Conservation (phyloP, 2,329 filamentous ascomycete species). For the Penicillium sp. region DNA sequence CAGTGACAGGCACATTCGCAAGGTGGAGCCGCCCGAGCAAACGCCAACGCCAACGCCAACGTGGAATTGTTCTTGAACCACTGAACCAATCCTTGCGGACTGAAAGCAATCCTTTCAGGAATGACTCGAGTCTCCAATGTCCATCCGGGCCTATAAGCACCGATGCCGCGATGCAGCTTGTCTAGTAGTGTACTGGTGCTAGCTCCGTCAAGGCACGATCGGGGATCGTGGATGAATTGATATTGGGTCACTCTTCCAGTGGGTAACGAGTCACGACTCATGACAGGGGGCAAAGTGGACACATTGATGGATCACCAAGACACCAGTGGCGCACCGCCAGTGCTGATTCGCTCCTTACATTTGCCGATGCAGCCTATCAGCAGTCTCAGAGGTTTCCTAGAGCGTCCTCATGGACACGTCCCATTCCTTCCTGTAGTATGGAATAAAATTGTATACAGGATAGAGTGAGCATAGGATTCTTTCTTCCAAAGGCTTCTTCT, state of each 20-base stretch:
- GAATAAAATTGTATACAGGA: too few relatives aligned
- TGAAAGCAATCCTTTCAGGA: neutral
- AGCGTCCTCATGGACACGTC: neutral
- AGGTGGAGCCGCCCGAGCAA: slow-evolving; percentile 18
- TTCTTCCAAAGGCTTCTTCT: neutral
- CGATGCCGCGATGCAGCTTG: neutral
- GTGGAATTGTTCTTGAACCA: neutral
- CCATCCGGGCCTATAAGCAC: slow-evolving; percentile 6
- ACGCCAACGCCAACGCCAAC: slow-evolving; percentile 8
- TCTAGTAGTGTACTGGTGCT: neutral
- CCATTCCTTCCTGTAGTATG: neutral
- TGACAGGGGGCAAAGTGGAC: neutral
- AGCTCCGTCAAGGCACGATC: neutral
- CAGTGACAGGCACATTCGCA: slow-evolving; percentile 5
- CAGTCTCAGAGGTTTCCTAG: neutral
- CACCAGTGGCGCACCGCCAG: slow-evolving; percentile 3
- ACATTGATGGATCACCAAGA: slow-evolving; percentile 11
- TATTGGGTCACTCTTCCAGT: neutral
- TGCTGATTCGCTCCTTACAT: slow-evolving; percentile 11
- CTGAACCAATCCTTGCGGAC: too few relatives aligned
- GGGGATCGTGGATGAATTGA: neutral
- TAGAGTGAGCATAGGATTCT: too few relatives aligned
- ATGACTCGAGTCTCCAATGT: slow-evolving; percentile 3
- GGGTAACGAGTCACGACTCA: slow-evolving; percentile 1
- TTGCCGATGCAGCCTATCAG: neutral